Conservation (phyloP, 106 monocot species). For the Dioscorea alata region DNA sequence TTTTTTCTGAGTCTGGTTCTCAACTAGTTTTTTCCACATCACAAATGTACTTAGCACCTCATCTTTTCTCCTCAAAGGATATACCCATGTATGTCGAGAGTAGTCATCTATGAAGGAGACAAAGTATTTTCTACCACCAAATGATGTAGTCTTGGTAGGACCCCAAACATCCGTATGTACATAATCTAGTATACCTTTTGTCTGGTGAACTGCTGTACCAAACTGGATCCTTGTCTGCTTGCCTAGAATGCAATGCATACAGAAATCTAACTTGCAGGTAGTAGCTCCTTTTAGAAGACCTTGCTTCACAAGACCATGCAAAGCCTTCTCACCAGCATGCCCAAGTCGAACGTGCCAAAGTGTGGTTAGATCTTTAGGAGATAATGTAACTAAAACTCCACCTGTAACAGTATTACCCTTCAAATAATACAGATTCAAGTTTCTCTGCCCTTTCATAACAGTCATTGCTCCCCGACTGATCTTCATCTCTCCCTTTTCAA, state of each 20-base stretch:
- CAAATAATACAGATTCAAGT: background rate
- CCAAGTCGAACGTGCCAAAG: background rate
- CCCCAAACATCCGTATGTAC: constrained; percentile 13
- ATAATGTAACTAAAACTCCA: background rate
- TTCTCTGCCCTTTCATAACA: background rate
- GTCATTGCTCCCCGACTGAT: background rate
- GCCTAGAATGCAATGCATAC: constrained; percentile 3
- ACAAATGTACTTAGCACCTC: background rate
- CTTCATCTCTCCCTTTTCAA: background rate
- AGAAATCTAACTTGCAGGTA: constrained; percentile 3
- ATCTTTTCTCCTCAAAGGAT: background rate
- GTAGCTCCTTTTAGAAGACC: background rate
- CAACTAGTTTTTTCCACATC: constrained; percentile 1
- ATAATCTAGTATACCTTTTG: constrained; percentile 10
- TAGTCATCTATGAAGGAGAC: constrained; percentile 4
- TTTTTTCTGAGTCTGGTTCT: background rate
- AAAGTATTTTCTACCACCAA: background rate
- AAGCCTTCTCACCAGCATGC: background rate
- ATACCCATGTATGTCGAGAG: background rate
- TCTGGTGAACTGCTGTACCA: background rate
- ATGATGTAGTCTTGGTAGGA: background rate
- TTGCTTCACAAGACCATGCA: background rate
- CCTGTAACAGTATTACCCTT: background rate
- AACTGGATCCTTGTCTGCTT: constrained; percentile 10
- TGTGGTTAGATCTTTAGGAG: background rate